Evolutionary conservation across 176 grass and related monocot genomes (phyloP).

Genomic region (Oropetium thomaeum): DNA sequence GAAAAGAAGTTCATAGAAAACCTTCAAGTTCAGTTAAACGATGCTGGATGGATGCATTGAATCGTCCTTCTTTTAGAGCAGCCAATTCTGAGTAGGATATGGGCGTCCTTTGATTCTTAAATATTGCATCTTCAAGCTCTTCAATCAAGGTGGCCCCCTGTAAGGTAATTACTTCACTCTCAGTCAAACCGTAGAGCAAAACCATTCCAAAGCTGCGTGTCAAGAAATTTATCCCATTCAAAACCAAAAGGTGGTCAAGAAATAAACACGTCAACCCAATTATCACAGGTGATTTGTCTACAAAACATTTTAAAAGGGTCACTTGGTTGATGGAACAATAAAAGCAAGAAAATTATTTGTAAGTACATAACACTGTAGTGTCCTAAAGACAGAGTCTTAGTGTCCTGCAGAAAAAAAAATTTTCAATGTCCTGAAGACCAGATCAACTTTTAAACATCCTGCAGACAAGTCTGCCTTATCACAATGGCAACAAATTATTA

Average conservation of each 20-base stretch:
- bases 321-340: background rate
- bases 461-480: background rate
- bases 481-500: background rate
- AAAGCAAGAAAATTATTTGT: background rate
- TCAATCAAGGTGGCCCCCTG: slow-evolving; percentile 62
- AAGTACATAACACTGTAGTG: background rate
- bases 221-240: background rate
- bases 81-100: slow-evolving; percentile 69
- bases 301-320: background rate
- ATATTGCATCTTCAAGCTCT: slow-evolving; percentile 82
- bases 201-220: background rate
- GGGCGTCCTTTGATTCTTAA: slow-evolving; percentile 43
- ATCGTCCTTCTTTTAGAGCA: slow-evolving; percentile 68
- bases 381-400: background rate
- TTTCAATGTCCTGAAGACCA: background rate
- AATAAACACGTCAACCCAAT: background rate
- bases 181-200: slow-evolving; percentile 14
- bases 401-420: background rate
- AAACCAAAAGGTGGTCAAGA: slow-evolving; percentile 13
- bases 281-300: background rate
- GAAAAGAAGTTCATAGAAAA: slow-evolving; percentile 33
- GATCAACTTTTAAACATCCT: background rate
- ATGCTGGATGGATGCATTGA: slow-evolving; percentile 77
- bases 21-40: slow-evolving; percentile 91
- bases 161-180: slow-evolving; percentile 22